These are phyloP conservation scores for Pseudogymnoascus sp. DNA, from an alignment of 2,329 filamentous ascomycete genomes.

Conservation along the genomic window DNA sequence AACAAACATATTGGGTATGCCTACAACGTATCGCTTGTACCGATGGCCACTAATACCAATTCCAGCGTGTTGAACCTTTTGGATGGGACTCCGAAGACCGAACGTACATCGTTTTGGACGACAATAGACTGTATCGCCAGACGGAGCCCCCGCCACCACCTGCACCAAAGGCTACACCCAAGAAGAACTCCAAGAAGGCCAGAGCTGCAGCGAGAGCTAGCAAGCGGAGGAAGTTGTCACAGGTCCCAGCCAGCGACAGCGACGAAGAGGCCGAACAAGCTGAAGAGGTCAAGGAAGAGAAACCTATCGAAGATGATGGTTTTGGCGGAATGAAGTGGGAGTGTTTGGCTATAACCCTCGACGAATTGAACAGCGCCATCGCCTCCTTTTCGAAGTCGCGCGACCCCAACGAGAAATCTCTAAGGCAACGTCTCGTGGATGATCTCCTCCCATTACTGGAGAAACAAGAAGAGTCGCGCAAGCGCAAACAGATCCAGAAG, in stretches of 20 bases:
- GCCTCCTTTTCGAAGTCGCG: slow-evolving; percentile 64
- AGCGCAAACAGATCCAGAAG: slow-evolving; percentile 58
- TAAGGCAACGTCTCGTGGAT: slow-evolving; percentile 63
- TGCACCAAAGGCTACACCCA: slow-evolving; percentile 50
- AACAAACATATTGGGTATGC: slow-evolving; percentile 77
- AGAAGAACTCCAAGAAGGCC: slow-evolving; percentile 57
- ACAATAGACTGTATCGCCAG: slow-evolving; percentile 83
- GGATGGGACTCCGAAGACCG: slow-evolving; percentile 87
- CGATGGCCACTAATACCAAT: neutral
- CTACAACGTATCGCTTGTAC: neutral
- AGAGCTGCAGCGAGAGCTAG: slow-evolving; percentile 58
- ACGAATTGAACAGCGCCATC: slow-evolving; percentile 68
- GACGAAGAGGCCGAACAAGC: slow-evolving; percentile 35
- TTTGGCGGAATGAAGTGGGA: slow-evolving; percentile 81
- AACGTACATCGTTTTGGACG: slow-evolving; percentile 83
- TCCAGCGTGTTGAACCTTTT: slow-evolving; percentile 66
- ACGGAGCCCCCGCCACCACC: slow-evolving; percentile 65
- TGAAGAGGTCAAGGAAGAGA: slow-evolving; percentile 26
- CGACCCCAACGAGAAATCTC: slow-evolving; percentile 75
- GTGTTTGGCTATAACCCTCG: slow-evolving; percentile 73
- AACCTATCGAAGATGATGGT: slow-evolving; percentile 47
- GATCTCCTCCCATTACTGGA: slow-evolving; percentile 81
- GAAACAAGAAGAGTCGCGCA: slow-evolving; percentile 66
- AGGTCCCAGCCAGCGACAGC: slow-evolving; percentile 32
- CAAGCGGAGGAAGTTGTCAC: slow-evolving; percentile 60